These are phyloP conservation scores for Botrytis sinoallii DNA, from an alignment of 2,329 filamentous ascomycete species.

Conservation along the genomic window DNA sequence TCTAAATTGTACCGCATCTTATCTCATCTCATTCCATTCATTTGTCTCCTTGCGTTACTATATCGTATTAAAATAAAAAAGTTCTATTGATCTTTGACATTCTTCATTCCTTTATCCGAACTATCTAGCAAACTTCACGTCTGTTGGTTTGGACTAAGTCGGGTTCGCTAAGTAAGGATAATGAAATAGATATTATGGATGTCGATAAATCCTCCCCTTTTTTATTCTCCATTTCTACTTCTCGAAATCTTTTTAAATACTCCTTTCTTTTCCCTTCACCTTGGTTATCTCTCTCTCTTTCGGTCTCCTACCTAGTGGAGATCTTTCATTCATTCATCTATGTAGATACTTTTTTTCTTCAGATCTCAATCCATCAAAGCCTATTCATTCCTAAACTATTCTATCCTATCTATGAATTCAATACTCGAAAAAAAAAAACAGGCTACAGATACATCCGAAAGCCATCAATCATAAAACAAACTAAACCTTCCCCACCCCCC, in stretches of 20 bases:
- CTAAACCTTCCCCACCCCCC: too few relatives aligned
- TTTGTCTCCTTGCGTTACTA: too few relatives aligned
- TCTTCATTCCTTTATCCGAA: background rate
- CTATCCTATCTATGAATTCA: background rate
- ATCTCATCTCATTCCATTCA: background rate
- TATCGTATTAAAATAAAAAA: too few relatives aligned
- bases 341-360: too few relatives aligned
- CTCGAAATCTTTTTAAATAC: rapidly evolving
- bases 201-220: background rate
- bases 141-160: too few relatives aligned
- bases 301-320: background rate
- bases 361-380: background rate
- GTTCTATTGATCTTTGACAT: too few relatives aligned
- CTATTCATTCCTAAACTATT: background rate
- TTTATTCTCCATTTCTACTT: background rate
- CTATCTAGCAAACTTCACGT: too few relatives aligned
- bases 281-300: background rate
- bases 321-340: background rate
- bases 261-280: background rate
- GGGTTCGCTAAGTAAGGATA: background rate
- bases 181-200: background rate
- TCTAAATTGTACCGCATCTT: background rate
- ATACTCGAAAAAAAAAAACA: background rate
- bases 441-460: too few relatives aligned
- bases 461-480: background rate